A percentile compares a stretch with the other conserved stretches of the same genome.
phyloP scores from a whole-genome alignment of 208 protist species.

The Acanthamoeba divionensis region DNA sequence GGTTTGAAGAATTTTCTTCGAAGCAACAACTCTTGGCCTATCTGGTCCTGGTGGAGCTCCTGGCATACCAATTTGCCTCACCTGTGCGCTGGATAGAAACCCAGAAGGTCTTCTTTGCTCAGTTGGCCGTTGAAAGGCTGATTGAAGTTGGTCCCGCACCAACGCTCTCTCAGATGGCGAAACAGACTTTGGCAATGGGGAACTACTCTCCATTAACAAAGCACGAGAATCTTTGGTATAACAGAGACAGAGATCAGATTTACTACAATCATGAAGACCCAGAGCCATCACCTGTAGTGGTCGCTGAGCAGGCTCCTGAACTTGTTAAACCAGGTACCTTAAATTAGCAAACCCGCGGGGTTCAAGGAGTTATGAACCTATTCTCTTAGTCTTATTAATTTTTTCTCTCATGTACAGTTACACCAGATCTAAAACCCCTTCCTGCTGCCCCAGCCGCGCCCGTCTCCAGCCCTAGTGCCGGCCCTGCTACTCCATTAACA shows the following conservation, averaged over 20 bases:
- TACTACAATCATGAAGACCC: constrained; percentile 48
- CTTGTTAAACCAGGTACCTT: background rate
- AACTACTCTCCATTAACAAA: constrained; percentile 50
- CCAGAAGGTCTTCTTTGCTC: constrained; percentile 76
- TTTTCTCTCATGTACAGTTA: background rate
- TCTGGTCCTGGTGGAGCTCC: constrained; percentile 78
- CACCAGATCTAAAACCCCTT: background rate
- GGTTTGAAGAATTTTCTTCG: constrained; percentile 49
- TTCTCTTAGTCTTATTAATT: no score
- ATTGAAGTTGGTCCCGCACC: constrained; percentile 81
- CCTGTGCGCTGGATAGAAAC: constrained; percentile 85
- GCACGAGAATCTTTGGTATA: constrained; percentile 51
- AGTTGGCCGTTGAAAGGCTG: constrained; percentile 69
- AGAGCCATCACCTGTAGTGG: background rate
- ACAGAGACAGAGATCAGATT: constrained; percentile 47
- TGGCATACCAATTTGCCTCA: constrained; percentile 86
- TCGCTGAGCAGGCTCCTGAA: background rate
- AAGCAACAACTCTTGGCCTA: constrained; percentile 58
- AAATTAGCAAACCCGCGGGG: no score
- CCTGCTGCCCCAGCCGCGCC: background rate
- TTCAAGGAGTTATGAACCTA: no score
- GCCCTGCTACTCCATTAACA: constrained; percentile 19
- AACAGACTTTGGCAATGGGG: constrained; percentile 53
- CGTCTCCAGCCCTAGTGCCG: background rate
- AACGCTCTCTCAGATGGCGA: constrained; percentile 78